Evolutionary conservation across 2,329 filamentous ascomycete species (phyloP).

Genomic region (Ophiosphaerella narmari): DNA sequence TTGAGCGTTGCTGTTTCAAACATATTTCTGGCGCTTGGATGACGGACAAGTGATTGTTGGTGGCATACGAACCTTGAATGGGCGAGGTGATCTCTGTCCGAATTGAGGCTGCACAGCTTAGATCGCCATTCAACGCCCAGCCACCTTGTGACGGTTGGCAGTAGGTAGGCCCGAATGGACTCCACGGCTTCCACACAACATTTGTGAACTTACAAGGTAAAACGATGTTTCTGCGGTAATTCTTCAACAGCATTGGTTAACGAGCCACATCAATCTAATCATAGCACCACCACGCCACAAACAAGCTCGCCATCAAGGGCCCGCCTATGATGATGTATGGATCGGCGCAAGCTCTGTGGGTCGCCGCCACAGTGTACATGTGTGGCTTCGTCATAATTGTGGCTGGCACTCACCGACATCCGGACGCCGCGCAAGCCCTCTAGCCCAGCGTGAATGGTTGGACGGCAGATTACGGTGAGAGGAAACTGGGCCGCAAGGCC

Average conservation of each 20-base stretch:
- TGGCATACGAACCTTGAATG: no score
- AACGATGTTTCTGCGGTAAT: no score
- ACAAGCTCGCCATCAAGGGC: conserved; percentile 6
- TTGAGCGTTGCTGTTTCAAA: no score
- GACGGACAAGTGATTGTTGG: no score
- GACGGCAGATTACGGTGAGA: conserved; percentile 2
- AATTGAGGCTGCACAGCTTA: no score
- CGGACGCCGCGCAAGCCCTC: not conserved
- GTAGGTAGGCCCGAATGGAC: no score
- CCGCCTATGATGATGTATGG: conserved; percentile 14
- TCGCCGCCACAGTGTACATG: not conserved
- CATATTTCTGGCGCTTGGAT: not conserved
- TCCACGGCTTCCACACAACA: no score
- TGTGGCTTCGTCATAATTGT: conserved; percentile 5
- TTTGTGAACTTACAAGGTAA: no score
- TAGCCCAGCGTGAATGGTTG: conserved; percentile 2
- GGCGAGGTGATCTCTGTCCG: no score
- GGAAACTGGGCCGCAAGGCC: conserved; percentile 10
- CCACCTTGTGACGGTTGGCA: no score
- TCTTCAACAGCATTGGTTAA: no score
- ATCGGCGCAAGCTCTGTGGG: conserved; percentile 6
- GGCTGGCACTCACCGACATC: not conserved
- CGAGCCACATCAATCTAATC: conserved; percentile 3
- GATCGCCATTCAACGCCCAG: no score
- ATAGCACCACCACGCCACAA: conserved; percentile 9